phyloP scores from a whole-genome alignment of 2,329 filamentous ascomycete genomes.

The Xylaria multiplex region DNA sequence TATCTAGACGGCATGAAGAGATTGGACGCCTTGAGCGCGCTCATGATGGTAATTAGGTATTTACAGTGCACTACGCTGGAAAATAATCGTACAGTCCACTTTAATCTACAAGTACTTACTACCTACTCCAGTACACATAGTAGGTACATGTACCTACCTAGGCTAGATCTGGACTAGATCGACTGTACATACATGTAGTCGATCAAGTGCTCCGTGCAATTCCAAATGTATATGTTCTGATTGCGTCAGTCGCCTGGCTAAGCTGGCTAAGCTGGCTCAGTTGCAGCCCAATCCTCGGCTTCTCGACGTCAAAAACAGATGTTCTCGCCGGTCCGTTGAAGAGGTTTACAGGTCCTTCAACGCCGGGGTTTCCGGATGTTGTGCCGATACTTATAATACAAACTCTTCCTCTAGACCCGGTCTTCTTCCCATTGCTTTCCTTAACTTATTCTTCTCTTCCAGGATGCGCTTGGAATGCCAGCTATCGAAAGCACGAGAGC shows the following conservation, averaged over 20 bases:
- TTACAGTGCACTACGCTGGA: too few relatives aligned
- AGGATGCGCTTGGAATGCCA: slow-evolving; percentile 46
- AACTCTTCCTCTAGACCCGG: not conserved
- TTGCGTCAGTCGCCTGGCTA: slow-evolving; percentile 6
- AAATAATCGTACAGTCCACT: too few relatives aligned
- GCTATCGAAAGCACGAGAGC: slow-evolving; percentile 52
- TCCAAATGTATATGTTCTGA: slow-evolving; percentile 4
- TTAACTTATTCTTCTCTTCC: slow-evolving; percentile 14
- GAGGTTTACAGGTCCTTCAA: not conserved
- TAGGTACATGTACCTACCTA: too few relatives aligned
- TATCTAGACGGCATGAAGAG: too few relatives aligned
- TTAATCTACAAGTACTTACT: too few relatives aligned
- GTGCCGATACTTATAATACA: slow-evolving; percentile 9
- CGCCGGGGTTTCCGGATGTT: slow-evolving; percentile 5
- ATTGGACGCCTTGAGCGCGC: too few relatives aligned
- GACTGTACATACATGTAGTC: not conserved
- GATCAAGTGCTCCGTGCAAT: not conserved
- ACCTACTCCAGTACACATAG: too few relatives aligned
- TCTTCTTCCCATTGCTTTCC: slow-evolving; percentile 4
- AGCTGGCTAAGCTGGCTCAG: slow-evolving; percentile 22
- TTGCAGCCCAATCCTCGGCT: slow-evolving; percentile 31
- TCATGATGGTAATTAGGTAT: too few relatives aligned
- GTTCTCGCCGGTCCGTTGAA: slow-evolving; percentile 11
- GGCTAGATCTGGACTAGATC: not conserved
- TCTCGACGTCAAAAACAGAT: slow-evolving; percentile 13